A percentile compares a stretch with the other conserved stretches of the same genome.
phyloP scores from a whole-genome alignment of 805 yeast species.

The Wickerhamiella kurtzmanii region DNA sequence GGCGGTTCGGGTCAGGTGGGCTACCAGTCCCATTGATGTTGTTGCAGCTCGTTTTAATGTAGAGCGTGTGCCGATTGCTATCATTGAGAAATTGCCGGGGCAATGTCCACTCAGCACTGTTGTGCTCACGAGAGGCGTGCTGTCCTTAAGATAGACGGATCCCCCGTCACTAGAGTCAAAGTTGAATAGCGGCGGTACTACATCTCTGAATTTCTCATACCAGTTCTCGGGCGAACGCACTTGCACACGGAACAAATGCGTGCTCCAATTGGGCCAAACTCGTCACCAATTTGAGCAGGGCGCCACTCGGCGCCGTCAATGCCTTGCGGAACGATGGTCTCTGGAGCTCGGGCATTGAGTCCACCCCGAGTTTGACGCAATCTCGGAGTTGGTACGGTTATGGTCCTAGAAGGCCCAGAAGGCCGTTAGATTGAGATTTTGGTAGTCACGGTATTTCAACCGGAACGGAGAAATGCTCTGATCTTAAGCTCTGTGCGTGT shows the following conservation, averaged over 20 bases:
- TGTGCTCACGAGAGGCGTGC: constrained; percentile 61
- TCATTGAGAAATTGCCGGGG: constrained; percentile 42
- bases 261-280: constrained; percentile 95
- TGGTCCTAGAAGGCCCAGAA: constrained; percentile 67
- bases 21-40: constrained; percentile 80
- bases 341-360: constrained; percentile 56
- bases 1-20: constrained; percentile 61
- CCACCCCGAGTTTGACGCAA: constrained; percentile 46
- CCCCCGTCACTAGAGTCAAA: constrained; percentile 89
- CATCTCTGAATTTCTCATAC: constrained; percentile 36
- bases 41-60: constrained; percentile 82
- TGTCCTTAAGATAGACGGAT: constrained; percentile 52
- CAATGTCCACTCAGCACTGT: constrained; percentile 54
- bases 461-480: too few species aligned
- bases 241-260: constrained; percentile 78
- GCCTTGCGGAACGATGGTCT: constrained; percentile 51
- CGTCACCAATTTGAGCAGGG: constrained; percentile 42
- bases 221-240: constrained; percentile 52
- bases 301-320: constrained; percentile 37
- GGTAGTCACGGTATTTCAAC: too few species aligned
- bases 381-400: constrained; percentile 37
- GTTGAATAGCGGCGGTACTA: constrained; percentile 44
- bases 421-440: constrained; percentile 59
- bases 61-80: constrained; percentile 48
- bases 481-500: too few species aligned